Conservation (phyloP, 2,329 filamentous ascomycete species). For the Beauveria sp. region DNA sequence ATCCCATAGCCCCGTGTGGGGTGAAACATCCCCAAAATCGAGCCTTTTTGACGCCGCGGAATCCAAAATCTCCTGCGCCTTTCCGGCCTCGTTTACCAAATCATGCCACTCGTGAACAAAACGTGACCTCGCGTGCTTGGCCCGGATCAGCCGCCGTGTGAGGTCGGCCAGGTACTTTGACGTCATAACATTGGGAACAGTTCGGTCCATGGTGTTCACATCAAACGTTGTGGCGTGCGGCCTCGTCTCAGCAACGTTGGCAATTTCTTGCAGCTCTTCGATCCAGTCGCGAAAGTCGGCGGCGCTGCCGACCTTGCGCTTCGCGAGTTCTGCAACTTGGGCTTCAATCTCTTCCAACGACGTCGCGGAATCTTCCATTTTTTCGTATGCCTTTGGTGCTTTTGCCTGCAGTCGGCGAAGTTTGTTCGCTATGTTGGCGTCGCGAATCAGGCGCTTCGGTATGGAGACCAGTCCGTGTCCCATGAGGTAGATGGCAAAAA, state of each 20-base stretch:
- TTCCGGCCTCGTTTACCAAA: conserved; percentile 64
- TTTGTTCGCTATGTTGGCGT: conserved; percentile 67
- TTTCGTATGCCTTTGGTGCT: conserved; percentile 78
- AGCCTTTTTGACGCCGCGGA: conserved; percentile 73
- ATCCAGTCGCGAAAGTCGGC: conserved; percentile 85
- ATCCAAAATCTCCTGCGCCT: conserved; percentile 76
- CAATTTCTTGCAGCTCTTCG: conserved; percentile 78
- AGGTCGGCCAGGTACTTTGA: conserved; percentile 88
- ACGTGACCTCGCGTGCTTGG: conserved; percentile 73
- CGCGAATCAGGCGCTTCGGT: conserved; percentile 70
- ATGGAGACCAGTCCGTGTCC: conserved; percentile 92
- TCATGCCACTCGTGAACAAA: conserved; percentile 82
- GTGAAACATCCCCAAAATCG: conserved; percentile 58
- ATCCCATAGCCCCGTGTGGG: conserved; percentile 46
- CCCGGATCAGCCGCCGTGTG: conserved; percentile 71
- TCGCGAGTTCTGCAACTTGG: conserved; percentile 70
- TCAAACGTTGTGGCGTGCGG: conserved; percentile 35
- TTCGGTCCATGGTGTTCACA: conserved; percentile 35
- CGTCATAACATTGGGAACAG: conserved; percentile 75
- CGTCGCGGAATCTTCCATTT: conserved; percentile 74
- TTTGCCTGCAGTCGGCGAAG: conserved; percentile 68
- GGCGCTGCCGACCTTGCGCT: conserved; percentile 72
- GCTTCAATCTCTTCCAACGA: conserved; percentile 73
- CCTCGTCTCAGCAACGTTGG: conserved; percentile 57
- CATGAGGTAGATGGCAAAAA: conserved; percentile 94